Percentiles rank a stretch among this genome's conserved stretches.
phyloP scores from a whole-genome alignment of 2,329 filamentous ascomycete species.

The Botrytis fabae region DNA sequence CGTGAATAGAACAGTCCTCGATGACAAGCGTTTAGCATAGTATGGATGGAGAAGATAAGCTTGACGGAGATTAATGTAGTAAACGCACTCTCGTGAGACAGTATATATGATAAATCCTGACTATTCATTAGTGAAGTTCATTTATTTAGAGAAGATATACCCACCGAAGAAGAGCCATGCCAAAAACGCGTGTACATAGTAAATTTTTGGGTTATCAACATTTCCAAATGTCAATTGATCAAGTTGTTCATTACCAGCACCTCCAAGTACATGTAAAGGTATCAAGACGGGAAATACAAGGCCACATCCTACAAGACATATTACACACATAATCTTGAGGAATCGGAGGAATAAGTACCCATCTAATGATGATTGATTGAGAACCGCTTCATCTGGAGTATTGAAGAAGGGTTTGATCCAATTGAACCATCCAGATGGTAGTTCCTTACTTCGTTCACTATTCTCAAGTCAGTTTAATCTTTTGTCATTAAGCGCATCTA shows the following conservation, averaged over 20 bases:
- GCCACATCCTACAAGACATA: conserved; percentile 60
- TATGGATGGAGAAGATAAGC: conserved; percentile 66
- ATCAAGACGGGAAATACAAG: conserved; percentile 67
- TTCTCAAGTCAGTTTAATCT: conserved; percentile 15
- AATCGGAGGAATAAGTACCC: conserved; percentile 66
- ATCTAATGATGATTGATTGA: conserved; percentile 67
- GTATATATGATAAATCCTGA: conserved; percentile 62
- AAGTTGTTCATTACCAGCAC: conserved; percentile 53
- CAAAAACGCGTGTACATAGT: conserved; percentile 61
- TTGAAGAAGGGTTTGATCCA: conserved; percentile 41
- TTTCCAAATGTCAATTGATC: conserved; percentile 63
- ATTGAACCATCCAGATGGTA: conserved; percentile 42
- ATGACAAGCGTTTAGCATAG: conserved; percentile 65
- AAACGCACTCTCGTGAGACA: conserved; percentile 65
- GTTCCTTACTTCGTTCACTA: conserved; percentile 39
- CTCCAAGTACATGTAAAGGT: conserved; percentile 64
- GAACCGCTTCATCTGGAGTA: conserved; percentile 44
- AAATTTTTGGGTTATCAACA: conserved; percentile 50
- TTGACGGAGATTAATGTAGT: conserved; percentile 68
- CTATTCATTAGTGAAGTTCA: conserved; percentile 20
- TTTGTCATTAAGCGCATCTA: background rate
- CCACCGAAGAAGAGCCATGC: conserved; percentile 62
- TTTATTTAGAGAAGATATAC: background rate
- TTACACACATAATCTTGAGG: conserved; percentile 59
- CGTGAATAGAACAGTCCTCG: conserved; percentile 66